phyloP scores from a whole-genome alignment of 805 yeast genomes.

The Wickerhamomyces tratensis region DNA sequence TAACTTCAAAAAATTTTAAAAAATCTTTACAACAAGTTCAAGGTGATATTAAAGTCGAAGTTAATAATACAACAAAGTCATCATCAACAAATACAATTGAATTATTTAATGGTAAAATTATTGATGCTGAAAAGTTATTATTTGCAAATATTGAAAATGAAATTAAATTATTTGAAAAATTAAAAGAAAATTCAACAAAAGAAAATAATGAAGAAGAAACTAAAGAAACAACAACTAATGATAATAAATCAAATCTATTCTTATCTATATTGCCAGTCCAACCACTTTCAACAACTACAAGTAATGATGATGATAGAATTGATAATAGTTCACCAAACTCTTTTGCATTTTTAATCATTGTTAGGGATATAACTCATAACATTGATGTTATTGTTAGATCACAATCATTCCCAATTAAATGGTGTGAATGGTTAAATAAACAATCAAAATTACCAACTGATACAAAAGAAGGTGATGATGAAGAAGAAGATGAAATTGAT shows the following conservation, averaged over 20 bases:
- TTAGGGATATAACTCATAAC: conserved; percentile 72
- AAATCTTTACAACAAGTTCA: conserved; percentile 67
- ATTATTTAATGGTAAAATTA: conserved; percentile 63
- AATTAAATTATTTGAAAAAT: conserved; percentile 32
- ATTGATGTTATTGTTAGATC: conserved; percentile 69
- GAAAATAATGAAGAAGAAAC: conserved; percentile 7
- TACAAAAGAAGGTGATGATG: conserved; percentile 20
- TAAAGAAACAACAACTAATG: conserved; percentile 2
- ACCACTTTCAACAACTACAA: conserved; percentile 13
- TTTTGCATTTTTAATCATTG: conserved; percentile 66
- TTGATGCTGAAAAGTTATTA: conserved; percentile 84
- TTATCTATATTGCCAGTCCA: conserved; percentile 58
- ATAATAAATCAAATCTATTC: conserved; percentile 48
- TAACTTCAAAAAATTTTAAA: conserved; percentile 45
- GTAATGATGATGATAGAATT: conserved; percentile 19
- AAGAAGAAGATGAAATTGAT: conserved; percentile 44
- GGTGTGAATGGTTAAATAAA: conserved; percentile 85
- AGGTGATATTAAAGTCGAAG: conserved; percentile 59
- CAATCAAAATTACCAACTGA: conserved; percentile 10
- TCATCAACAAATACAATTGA: conserved; percentile 38
- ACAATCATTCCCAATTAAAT: conserved; percentile 81
- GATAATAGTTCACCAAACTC: conserved; percentile 34
- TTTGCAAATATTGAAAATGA: conserved; percentile 78
- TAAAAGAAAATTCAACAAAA: conserved; percentile 15
- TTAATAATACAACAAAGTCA: conserved; percentile 37